Conservation (phyloP, 192 early-diverging fungal species). For the Coemansia sp. region DNA sequence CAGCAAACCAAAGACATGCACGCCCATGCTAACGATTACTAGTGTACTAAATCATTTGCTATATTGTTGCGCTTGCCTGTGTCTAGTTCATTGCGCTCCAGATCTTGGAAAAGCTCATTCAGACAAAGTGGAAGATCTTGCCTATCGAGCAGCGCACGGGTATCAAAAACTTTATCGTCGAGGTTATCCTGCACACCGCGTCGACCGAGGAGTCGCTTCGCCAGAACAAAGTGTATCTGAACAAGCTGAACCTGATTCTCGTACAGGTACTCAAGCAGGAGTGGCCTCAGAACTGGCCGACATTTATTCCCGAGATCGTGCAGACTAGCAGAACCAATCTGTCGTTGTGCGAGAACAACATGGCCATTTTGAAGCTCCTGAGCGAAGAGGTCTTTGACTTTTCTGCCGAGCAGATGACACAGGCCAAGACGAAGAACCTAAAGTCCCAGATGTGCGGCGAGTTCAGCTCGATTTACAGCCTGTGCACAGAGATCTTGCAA, state of each 20-base stretch:
- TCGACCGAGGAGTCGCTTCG: slow-evolving; percentile 80
- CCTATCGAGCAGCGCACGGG: slow-evolving; percentile 75
- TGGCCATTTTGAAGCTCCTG: slow-evolving; percentile 96
- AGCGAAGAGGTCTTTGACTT: slow-evolving; percentile 99
- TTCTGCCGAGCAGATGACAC: slow-evolving; percentile 98
- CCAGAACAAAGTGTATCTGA: slow-evolving; percentile 77
- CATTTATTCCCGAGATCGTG: slow-evolving; percentile 98
- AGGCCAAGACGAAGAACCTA: slow-evolving; percentile 89
- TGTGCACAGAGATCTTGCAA: slow-evolving; percentile 93
- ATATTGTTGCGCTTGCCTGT: not conserved
- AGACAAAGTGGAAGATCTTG: slow-evolving; percentile 97
- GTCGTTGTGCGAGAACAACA: slow-evolving; percentile 98
- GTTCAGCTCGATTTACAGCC: slow-evolving; percentile 92
- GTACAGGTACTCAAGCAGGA: slow-evolving; percentile 99
- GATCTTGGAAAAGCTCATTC: slow-evolving; percentile 93
- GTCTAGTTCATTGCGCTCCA: slow-evolving; percentile 88
- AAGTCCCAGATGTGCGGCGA: slow-evolving; percentile 95
- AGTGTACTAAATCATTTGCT: not conserved
- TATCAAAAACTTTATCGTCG: slow-evolving; percentile 95
- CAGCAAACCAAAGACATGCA: not conserved
- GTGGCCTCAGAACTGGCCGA: slow-evolving; percentile 99
- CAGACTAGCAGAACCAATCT: slow-evolving; percentile 90
- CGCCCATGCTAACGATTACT: not conserved
- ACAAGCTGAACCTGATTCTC: slow-evolving; percentile 92
- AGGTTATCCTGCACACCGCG: slow-evolving; percentile 87